Conservation (phyloP, 164 flowering plant genomes). For the Hamamelis virginiana region DNA sequence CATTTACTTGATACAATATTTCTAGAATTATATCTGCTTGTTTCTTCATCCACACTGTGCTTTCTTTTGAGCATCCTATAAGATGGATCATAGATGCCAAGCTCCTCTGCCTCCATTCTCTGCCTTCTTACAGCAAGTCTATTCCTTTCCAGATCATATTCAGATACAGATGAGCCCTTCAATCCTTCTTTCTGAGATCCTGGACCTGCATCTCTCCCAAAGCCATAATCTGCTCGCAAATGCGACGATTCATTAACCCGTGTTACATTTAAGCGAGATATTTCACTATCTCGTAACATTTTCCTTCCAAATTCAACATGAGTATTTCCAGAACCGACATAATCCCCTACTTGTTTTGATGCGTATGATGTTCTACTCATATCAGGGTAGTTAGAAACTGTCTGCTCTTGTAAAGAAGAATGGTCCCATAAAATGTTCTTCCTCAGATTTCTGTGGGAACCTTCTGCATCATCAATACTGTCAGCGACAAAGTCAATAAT, state of each 20-base stretch:
- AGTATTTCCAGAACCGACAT: slow-evolving; percentile 15
- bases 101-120: slow-evolving; percentile 18
- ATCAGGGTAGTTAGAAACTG: slow-evolving; percentile 13
- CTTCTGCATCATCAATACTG: slow-evolving; percentile 15
- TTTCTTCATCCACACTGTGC: slow-evolving; percentile 17
- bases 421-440: slow-evolving; percentile 6
- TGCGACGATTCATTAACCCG: slow-evolving; percentile 17
- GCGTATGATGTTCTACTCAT: slow-evolving; percentile 11
- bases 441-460: slow-evolving; percentile 17
- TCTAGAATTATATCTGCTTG: slow-evolving; percentile 8
- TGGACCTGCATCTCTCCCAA: slow-evolving; percentile 20
- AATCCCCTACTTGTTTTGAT: slow-evolving; percentile 14
- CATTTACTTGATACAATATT: slow-evolving; percentile 14
- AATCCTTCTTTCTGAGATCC: slow-evolving; percentile 17
- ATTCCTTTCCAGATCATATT: slow-evolving; percentile 15
- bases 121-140: slow-evolving; percentile 12
- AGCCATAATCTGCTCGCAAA: slow-evolving; percentile 15
- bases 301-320: slow-evolving; percentile 14
- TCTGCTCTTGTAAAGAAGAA: slow-evolving; percentile 11
- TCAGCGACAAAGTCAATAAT: slow-evolving; percentile 9
- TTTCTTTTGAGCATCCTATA: slow-evolving; percentile 24
- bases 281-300: slow-evolving; percentile 17
- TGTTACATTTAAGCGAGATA: slow-evolving; percentile 3
- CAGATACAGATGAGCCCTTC: slow-evolving; percentile 8
- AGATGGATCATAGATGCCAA: slow-evolving; percentile 14